A percentile compares a stretch with the other conserved stretches of the same genome.
phyloP scores from a whole-genome alignment of 1,139 yeast species.

The Candida buenavistaensis region DNA sequence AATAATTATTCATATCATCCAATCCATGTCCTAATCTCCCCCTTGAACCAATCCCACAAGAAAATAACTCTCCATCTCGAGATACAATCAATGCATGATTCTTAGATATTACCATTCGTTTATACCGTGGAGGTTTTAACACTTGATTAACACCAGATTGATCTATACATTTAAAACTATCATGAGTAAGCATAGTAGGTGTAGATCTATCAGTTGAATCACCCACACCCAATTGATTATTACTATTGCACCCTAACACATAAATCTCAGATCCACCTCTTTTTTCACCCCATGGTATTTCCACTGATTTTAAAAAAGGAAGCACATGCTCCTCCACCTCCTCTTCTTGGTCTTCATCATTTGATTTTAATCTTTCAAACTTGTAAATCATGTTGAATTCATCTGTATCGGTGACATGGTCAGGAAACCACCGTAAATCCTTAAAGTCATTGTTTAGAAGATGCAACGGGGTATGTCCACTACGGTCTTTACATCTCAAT shows the following conservation, averaged over 20 bases:
- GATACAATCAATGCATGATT: constrained; percentile 67
- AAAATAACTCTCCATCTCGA: constrained; percentile 50
- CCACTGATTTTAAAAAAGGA: constrained; percentile 14
- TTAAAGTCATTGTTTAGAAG: constrained; percentile 46
- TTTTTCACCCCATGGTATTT: constrained; percentile 31
- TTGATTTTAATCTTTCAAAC: constrained; percentile 13
- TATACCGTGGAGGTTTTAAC: constrained; percentile 42
- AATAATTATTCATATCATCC: constrained; percentile 32
- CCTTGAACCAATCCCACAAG: constrained; percentile 69
- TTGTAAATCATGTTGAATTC: constrained; percentile 25
- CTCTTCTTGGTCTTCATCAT: constrained; percentile 4
- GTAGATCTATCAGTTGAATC: constrained; percentile 58
- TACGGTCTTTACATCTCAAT: constrained; percentile 64
- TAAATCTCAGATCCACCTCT: constrained; percentile 63
- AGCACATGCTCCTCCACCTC: constrained; percentile 1
- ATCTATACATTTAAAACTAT: constrained; percentile 19
- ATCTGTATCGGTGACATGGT: constrained; percentile 37
- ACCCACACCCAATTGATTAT: constrained; percentile 68
- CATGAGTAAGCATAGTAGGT: constrained; percentile 31
- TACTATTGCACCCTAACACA: constrained; percentile 66
- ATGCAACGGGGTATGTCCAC: constrained; percentile 64
- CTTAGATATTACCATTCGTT: constrained; percentile 54
- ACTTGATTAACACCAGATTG: constrained; percentile 16
- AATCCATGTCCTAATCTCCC: constrained; percentile 70
- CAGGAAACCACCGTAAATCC: constrained; percentile 45